These are phyloP conservation scores for Fallopia convolvulus DNA, from an alignment of 148 eudicot species.

Conservation along the genomic window DNA sequence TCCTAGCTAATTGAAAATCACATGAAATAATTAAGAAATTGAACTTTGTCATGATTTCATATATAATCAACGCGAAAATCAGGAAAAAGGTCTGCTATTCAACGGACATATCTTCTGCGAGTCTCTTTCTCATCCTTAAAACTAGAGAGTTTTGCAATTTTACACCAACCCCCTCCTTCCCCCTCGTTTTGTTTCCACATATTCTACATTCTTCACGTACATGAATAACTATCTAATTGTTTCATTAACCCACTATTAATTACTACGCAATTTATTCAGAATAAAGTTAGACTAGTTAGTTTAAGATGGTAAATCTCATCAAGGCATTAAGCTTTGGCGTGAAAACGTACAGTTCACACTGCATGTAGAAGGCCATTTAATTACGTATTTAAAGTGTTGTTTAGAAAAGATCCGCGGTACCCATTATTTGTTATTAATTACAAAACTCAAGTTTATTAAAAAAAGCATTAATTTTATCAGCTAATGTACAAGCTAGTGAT, in stretches of 20 bases:
- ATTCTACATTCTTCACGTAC: background rate
- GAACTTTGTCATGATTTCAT: background rate
- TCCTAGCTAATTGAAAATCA: background rate
- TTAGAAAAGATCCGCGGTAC: too few relatives aligned
- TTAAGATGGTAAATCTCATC: too few relatives aligned
- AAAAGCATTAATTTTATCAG: too few relatives aligned
- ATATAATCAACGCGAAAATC: background rate
- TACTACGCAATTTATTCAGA: background rate
- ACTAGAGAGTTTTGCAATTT: background rate
- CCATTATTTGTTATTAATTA: too few relatives aligned
- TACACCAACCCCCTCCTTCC: background rate
- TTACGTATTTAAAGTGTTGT: too few relatives aligned
- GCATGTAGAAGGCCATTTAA: too few relatives aligned
- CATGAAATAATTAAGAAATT: background rate
- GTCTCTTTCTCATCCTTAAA: constrained; percentile 3
- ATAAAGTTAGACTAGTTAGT: too few relatives aligned
- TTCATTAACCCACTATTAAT: background rate
- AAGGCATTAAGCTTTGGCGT: too few relatives aligned
- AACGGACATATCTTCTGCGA: constrained; percentile 6
- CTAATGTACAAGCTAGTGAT: background rate
- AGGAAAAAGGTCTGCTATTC: constrained; percentile 4
- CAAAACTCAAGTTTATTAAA: too few relatives aligned
- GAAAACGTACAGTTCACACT: too few relatives aligned
- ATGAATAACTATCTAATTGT: background rate
- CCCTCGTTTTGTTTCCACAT: background rate